Base-by-base conservation (phyloP, 345 rosid species). In the Moricandia moricandioides region DNA sequence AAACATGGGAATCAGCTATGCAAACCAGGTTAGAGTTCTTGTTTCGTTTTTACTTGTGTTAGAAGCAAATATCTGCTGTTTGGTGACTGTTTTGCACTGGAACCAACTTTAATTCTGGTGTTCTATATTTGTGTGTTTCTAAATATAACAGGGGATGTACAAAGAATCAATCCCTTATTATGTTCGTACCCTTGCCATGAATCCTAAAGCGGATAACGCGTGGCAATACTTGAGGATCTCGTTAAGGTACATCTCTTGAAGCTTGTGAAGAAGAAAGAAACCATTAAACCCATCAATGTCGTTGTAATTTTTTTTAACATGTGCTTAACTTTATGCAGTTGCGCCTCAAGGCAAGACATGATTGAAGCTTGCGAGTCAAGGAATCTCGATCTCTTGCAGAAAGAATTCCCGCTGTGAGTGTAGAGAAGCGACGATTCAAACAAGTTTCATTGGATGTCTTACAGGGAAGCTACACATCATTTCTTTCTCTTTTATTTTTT, bases 1-100 rank as follows among this genome's bases (percentile, higher is more conserved):
- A 80, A 96, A 96, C 86, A 92, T 96, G 97, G 99, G 99, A 58
- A 96, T 96, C 82, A 96, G 99, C 82, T 96, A 86, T 64, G 99
- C 99, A 67, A 96, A 96, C 84, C 99, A 96, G 99, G 98, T 96
- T 39, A 1, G 73, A 67, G 65, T 39, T 21, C 43, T 49, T 63
- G 68, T 31, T 29, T 43, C 31, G 31, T 26, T 72, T 33, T 73
- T 30, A 52, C 65, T 45, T 43, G 58, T 59, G 27, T 17, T 13
- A 18, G 35, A 57, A 14, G 56, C 49, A 34, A 9, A 21, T 60
- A 39, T 40, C 30, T 7, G 11, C 64, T 58, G 51, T 16, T 61
- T 73, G 65, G 6, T 57, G 9, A 60, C 27, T 39, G 43, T 21
- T 62, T 21, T 30, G 29, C 29, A 40, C 3, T 62, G 18, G 29